Evolutionary conservation across 139 green algal species (phyloP).

Genomic region (Nannochloris sp.): DNA sequence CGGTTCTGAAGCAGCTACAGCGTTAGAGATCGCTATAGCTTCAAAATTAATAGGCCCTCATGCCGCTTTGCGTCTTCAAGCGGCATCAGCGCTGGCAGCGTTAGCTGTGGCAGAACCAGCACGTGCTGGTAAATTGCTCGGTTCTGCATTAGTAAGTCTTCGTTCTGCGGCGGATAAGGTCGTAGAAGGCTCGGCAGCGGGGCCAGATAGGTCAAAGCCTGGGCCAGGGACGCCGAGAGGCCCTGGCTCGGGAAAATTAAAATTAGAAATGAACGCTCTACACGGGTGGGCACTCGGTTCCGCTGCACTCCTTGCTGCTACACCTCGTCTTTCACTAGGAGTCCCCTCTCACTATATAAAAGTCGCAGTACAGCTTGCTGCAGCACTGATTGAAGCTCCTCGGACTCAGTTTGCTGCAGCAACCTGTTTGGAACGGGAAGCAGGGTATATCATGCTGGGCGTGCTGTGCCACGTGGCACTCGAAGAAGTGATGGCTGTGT

Average conservation of each 20-base stretch:
- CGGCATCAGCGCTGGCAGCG: conserved; percentile 51
- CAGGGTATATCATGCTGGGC: conserved; percentile 64
- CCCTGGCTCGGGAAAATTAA: conserved; percentile 20
- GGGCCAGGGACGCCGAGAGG: conserved; percentile 7
- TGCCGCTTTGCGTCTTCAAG: conserved; percentile 38
- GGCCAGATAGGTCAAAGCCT: conserved; percentile 20
- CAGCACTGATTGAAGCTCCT: conserved; percentile 34
- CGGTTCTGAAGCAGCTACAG: conserved; percentile 13
- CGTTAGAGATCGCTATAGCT: conserved; percentile 37
- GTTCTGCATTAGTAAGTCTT: conserved; percentile 27
- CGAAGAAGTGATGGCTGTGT: neutral
- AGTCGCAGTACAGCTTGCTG: conserved; percentile 38
- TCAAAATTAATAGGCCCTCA: conserved; percentile 26
- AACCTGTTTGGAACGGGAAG: conserved; percentile 40
- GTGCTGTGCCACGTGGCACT: conserved; percentile 34
- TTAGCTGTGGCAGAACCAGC: conserved; percentile 51
- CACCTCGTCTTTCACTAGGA: conserved; percentile 45
- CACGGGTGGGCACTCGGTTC: conserved; percentile 54
- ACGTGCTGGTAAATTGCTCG: conserved; percentile 37
- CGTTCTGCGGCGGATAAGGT: conserved; percentile 12
- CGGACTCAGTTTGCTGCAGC: conserved; percentile 4
- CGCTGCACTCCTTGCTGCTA: conserved; percentile 50
- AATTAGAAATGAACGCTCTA: conserved; percentile 46
- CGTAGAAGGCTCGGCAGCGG: conserved; percentile 11
- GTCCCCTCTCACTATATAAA: conserved; percentile 45